These are phyloP conservation scores for Paramecium bursaria DNA, from an alignment of 73 alveolate species.

Conservation along the genomic window DNA sequence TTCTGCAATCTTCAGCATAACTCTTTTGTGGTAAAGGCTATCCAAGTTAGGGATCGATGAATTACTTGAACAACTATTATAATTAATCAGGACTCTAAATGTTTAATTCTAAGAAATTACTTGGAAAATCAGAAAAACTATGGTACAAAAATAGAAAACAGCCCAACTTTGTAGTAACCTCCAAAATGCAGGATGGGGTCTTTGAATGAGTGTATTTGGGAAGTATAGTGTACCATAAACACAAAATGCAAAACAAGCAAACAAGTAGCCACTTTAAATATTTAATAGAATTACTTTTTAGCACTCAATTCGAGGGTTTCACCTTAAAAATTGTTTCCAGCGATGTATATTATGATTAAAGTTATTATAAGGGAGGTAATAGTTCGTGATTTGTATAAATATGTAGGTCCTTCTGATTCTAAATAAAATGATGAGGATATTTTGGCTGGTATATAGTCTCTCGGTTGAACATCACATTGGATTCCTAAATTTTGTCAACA, in stretches of 20 bases:
- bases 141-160: conserved; percentile 69
- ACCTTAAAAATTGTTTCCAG: neutral
- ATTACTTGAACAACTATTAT: conserved; percentile 69
- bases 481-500: neutral
- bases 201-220: conserved; percentile 60
- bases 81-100: conserved; percentile 79
- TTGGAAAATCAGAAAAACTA: conserved; percentile 74
- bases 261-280: conserved; percentile 43
- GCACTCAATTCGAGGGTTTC: conserved; percentile 21
- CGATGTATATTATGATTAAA: neutral
- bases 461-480: conserved; percentile 31
- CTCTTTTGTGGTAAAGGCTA: conserved; percentile 75
- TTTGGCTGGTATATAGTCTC: conserved; percentile 55
- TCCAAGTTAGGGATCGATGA: conserved; percentile 82
- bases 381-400: conserved; percentile 19
- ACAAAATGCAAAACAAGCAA: conserved; percentile 43
- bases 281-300: no score
- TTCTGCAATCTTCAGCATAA: conserved; percentile 85
- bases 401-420: conserved; percentile 57
- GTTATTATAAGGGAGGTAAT: neutral
- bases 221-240: conserved; percentile 53
- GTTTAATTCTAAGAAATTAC: neutral
- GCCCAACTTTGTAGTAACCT: conserved; percentile 81
- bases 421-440: conserved; percentile 33
- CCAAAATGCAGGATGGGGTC: conserved; percentile 95